Base-by-base conservation (phyloP, 441 rosid genomes). In the Pelargonium australe region DNA sequence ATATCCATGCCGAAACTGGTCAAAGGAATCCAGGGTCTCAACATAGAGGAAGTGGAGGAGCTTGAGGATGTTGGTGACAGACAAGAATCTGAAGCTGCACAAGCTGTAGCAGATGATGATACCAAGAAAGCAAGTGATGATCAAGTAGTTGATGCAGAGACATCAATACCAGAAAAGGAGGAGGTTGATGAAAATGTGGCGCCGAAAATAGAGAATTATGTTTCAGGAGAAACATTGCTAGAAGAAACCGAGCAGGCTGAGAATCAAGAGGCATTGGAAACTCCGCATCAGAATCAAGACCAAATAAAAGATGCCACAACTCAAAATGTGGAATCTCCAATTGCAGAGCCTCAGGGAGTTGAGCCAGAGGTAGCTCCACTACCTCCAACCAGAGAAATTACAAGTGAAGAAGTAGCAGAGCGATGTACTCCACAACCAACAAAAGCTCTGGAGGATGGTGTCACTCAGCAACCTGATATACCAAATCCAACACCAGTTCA, bases 1-100 rank as follows among this genome's bases (percentile, higher is more conserved):
- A 81, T 89, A 66, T 55, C 72, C 40, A 86, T 91, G 88, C 96
- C 94, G 0, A 93, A 93, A 75, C 80, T 40, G 47, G 80, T 77
- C 62, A 79, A 78, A 55, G 97, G 95, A 53, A 75, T 87, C 25
- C 68, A 61, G 17, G 87, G 93, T 12, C 23, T 75, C 28, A 74
- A 60, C 45, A 76, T 93, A 66, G 89, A 86, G 75, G 91, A 90
- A 80, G 84, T 79, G 14, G 45, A 69, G 44, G 84, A 82, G 20
- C 6, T 34, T 34, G 73, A 65, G 70, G 62, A 2, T 9, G 75
- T 66, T 20, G 73, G 63, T 19, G 73, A 67, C n/a, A 13, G 57
- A 63, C 63, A 37, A 45, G 40, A 43, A 16, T 60, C 66, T 61
- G 77, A 75, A 70, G 16, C 66, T 12, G 17, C 66, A 20, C n/a